phyloP scores from a whole-genome alignment of 78 protist species.

The Dictyostelium purpureum region DNA sequence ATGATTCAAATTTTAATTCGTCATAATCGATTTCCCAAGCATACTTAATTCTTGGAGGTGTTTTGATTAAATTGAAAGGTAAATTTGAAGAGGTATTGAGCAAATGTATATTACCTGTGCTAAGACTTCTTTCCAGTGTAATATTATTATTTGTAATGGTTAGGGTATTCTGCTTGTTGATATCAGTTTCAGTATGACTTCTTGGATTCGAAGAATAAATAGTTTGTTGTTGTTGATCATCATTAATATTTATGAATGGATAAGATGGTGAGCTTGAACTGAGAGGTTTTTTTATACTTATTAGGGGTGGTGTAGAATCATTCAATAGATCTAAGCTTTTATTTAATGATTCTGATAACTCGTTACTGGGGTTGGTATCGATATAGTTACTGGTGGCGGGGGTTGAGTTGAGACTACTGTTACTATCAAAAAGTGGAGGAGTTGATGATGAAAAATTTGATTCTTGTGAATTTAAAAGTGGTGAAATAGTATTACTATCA shows the following conservation, averaged over 20 bases:
- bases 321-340: background rate
- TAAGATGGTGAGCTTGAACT: background rate
- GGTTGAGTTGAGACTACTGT: background rate
- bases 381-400: background rate
- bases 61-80: background rate
- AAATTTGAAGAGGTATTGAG: background rate
- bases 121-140: background rate
- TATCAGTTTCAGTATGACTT: conserved; percentile 10
- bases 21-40: conserved; percentile 69
- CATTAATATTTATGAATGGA: background rate
- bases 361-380: background rate
- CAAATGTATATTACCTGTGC: background rate
- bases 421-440: background rate
- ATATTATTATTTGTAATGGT: background rate
- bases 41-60: conserved; percentile 15
- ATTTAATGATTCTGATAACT: background rate
- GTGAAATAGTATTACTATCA: background rate
- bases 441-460: too few relatives aligned
- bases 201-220: conserved; percentile 28
- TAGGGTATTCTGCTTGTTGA: background rate
- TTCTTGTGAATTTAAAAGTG: too few relatives aligned
- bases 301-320: conserved; percentile 10
- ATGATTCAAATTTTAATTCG: conserved; percentile 22
- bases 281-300: background rate
- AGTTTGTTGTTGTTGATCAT: background rate